Conservation (phyloP, 352 stramenopile genomes). For the Pilasporangium apinafurcum region DNA sequence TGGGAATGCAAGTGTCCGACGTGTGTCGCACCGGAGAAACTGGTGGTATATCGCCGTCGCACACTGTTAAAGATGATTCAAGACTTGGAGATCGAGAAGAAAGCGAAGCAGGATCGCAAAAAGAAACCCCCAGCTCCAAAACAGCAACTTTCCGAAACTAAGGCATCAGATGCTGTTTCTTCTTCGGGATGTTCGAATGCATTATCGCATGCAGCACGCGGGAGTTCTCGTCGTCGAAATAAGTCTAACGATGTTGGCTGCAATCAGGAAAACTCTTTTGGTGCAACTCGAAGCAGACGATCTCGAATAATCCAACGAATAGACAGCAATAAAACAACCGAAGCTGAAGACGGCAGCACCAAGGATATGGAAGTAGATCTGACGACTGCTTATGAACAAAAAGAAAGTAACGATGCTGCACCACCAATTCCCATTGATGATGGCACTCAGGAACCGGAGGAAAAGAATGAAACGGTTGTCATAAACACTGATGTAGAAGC, state of each 20-base stretch:
- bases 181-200: too few species aligned
- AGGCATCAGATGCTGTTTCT: too few species aligned
- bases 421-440: too few species aligned
- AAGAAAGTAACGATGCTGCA: not conserved
- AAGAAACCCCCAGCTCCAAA: conserved; percentile 7
- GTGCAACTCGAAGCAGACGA: too few species aligned
- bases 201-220: too few species aligned
- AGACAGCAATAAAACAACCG: not conserved
- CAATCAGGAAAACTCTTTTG: too few species aligned
- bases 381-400: not conserved
- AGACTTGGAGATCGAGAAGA: conserved; percentile 14
- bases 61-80: conserved; percentile 42
- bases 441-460: not conserved
- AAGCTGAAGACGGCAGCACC: not conserved
- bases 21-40: conserved; percentile 25
- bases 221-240: too few species aligned
- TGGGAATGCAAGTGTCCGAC: conserved; percentile 36
- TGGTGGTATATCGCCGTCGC: conserved; percentile 19
- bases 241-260: too few species aligned
- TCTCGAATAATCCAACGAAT: not conserved
- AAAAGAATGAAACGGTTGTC: conserved; percentile 1
- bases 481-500: not conserved
- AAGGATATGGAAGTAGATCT: not conserved
- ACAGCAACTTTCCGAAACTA: conserved; percentile 1
- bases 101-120: conserved; percentile 21